Evolutionary conservation across 2,329 filamentous ascomycete species (phyloP).

Genomic region (Raffaelea ambrosiae): DNA sequence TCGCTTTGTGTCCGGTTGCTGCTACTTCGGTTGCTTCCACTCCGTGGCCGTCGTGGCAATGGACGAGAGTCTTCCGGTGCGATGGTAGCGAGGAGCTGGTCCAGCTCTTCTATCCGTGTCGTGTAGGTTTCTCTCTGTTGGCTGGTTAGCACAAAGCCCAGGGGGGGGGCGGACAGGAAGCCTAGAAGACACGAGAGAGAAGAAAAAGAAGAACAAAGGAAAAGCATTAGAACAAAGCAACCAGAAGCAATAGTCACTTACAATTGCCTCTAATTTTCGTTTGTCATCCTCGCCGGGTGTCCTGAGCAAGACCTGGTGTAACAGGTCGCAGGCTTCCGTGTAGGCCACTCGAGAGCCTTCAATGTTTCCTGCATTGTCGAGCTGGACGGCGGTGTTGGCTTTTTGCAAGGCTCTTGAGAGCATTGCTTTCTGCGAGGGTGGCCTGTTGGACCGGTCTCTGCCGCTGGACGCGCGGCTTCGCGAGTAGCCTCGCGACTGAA

Average conservation of each 20-base stretch:
- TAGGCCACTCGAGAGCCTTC: conserved; percentile 88
- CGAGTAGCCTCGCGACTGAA: conserved; percentile 28
- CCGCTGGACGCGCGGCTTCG: conserved; percentile 40
- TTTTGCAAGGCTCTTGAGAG: conserved; percentile 91
- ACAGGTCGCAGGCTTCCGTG: conserved; percentile 76
- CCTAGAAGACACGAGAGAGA: background rate
- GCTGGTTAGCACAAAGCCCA: conserved; percentile 5
- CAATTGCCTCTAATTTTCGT: conserved; percentile 86
- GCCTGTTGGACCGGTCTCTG: conserved; percentile 27
- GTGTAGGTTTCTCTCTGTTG: conserved; percentile 77
- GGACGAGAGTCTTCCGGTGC: conserved; percentile 57
- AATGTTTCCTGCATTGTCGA: conserved; percentile 94
- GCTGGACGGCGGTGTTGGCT: conserved; percentile 87
- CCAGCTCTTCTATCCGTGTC: conserved; percentile 78
- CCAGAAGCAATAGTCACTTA: too few relatives aligned
- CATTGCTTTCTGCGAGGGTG: conserved; percentile 86
- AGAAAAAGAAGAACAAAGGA: background rate
- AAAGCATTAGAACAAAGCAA: background rate
- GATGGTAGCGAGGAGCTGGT: conserved; percentile 54
- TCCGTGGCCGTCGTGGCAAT: conserved; percentile 62
- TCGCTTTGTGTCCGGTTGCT: conserved; percentile 11
- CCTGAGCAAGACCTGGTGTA: conserved; percentile 79
- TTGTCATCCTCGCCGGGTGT: conserved; percentile 81
- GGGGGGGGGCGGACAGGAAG: too few relatives aligned
- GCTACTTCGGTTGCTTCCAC: conserved; percentile 29